Evolutionary conservation across 2,329 filamentous ascomycete genomes (phyloP).

Genomic region (Phyllosticta citribraziliensis): DNA sequence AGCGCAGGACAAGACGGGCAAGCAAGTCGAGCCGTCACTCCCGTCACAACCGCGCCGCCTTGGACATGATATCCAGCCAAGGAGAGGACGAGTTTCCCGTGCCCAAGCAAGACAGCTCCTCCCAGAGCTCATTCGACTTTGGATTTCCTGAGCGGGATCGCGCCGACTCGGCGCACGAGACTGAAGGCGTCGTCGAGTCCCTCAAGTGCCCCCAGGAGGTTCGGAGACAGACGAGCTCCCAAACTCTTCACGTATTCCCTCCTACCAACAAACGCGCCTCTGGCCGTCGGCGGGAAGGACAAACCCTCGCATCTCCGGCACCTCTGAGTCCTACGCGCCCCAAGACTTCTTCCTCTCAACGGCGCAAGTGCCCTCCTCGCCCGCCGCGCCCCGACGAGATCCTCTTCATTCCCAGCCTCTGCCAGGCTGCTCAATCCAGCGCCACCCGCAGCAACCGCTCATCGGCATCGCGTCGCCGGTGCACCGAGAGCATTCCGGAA

Average conservation of each 20-base stretch:
- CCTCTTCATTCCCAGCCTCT: slow-evolving; percentile 1
- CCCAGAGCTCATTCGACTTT: slow-evolving; percentile 1
- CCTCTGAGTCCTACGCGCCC: neutral
- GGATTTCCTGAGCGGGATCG: slow-evolving; percentile 5
- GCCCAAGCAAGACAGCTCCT: neutral
- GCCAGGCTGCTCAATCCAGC: neutral
- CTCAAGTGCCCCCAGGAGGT: neutral
- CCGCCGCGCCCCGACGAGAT: slow-evolving; percentile 3
- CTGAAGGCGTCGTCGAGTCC: neutral
- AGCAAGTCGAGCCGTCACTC: neutral
- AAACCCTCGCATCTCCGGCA: slow-evolving; percentile 1
- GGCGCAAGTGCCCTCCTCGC: slow-evolving; percentile 5
- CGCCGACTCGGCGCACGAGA: slow-evolving; percentile 9
- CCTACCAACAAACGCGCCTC: neutral
- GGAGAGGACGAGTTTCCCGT: neutral
- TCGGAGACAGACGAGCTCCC: neutral
- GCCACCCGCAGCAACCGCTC: neutral
- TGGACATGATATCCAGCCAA: slow-evolving; percentile 9
- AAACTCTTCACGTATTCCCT: neutral
- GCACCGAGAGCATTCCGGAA: neutral
- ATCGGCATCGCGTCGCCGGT: neutral
- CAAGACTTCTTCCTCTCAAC: neutral
- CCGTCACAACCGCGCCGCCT: slow-evolving; percentile 1
- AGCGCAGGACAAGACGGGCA: neutral
- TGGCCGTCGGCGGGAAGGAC: slow-evolving; percentile 5